Conservation (phyloP, 768 basidiomycete genomes). For the Pulveroboletus sp. region DNA sequence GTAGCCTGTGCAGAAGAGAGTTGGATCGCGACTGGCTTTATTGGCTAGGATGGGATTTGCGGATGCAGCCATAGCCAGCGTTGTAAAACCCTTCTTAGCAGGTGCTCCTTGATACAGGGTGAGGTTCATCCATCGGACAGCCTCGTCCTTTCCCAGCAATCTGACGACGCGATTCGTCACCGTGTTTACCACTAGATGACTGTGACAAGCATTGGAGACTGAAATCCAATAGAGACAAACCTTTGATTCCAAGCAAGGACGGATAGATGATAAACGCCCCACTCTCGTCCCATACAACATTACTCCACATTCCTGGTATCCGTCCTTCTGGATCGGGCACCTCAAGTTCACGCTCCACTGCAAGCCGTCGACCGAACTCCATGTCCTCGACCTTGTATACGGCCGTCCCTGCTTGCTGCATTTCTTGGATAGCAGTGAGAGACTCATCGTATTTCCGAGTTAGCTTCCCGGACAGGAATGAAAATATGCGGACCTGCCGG, state of each 20-base stretch:
- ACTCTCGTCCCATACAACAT: slow-evolving; percentile 97
- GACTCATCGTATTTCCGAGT: slow-evolving; percentile 95
- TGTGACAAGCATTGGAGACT: background rate
- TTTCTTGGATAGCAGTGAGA: slow-evolving; percentile 87
- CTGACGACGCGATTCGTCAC: slow-evolving; percentile 90
- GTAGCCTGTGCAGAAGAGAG: slow-evolving; percentile 88
- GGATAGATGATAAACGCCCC: slow-evolving; percentile 94
- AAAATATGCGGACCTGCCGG: slow-evolving; percentile 91
- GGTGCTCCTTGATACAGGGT: slow-evolving; percentile 92
- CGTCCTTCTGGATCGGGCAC: slow-evolving; percentile 69
- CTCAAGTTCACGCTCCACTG: slow-evolving; percentile 88
- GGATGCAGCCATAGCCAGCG: slow-evolving; percentile 92
- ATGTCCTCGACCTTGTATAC: slow-evolving; percentile 93
- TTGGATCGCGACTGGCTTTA: slow-evolving; percentile 82
- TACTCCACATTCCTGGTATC: slow-evolving; percentile 74
- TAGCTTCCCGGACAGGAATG: slow-evolving; percentile 84
- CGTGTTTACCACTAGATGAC: slow-evolving; percentile 75
- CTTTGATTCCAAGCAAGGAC: slow-evolving; percentile 91
- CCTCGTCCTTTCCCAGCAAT: slow-evolving; percentile 91
- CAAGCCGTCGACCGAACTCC: slow-evolving; percentile 98
- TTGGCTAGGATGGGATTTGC: slow-evolving; percentile 91
- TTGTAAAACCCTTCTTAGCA: slow-evolving; percentile 78
- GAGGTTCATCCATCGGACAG: slow-evolving; percentile 83
- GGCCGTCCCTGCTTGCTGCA: slow-evolving; percentile 97
- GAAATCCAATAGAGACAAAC: slow-evolving; percentile 37